phyloP scores from a whole-genome alignment of 2,329 filamentous ascomycete species.

The Colletotrichum tropicale region DNA sequence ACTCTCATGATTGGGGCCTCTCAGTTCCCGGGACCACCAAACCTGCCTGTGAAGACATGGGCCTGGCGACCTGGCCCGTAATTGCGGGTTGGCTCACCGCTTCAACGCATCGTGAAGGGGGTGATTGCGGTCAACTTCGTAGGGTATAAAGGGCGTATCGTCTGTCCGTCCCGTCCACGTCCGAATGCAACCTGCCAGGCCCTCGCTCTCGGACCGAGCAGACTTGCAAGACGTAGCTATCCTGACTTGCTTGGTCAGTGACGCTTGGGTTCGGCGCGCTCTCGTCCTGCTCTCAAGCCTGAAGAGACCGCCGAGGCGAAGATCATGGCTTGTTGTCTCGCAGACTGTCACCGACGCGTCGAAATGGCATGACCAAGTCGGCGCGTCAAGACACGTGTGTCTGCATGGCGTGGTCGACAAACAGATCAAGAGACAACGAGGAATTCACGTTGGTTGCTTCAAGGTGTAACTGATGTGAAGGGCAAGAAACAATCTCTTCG shows the following conservation, averaged over 20 bases:
- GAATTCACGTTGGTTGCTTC: not conserved
- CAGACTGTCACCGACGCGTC: not conserved
- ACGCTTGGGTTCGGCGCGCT: not conserved
- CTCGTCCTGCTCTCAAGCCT: not conserved
- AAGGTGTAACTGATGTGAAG: not conserved
- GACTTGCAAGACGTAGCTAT: not conserved
- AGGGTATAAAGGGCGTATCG: not conserved
- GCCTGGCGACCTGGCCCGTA: not conserved
- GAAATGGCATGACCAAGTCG: not conserved
- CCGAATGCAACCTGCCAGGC: not conserved
- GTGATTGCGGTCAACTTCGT: not conserved
- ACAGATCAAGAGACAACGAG: not conserved
- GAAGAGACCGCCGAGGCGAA: not conserved
- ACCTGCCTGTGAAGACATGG: not conserved
- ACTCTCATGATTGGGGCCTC: not conserved
- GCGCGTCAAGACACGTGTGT: not conserved
- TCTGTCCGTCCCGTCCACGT: not conserved
- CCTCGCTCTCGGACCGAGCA: not conserved
- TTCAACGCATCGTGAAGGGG: not conserved
- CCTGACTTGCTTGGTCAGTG: not conserved
- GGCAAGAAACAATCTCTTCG: conserved; percentile 4
- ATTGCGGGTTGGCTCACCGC: not conserved
- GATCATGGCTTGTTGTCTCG: not conserved
- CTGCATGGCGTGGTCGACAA: not conserved
- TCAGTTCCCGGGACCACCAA: not conserved